Evolutionary conservation across 176 grass and related monocot genomes (phyloP).

Genomic region (Aegilops longissima): DNA sequence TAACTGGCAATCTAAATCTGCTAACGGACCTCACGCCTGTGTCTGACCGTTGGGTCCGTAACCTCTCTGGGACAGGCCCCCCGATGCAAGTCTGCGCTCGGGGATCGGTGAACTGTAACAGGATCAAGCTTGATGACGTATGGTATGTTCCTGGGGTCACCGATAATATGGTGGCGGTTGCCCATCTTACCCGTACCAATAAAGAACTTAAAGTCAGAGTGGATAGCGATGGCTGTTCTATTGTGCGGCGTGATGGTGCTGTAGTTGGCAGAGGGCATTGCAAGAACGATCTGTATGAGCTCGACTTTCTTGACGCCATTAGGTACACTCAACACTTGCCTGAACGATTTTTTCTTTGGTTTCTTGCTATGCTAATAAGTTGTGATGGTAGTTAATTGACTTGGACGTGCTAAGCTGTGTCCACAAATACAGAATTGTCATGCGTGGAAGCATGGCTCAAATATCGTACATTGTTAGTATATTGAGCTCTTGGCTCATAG

Average conservation of each 20-base stretch:
- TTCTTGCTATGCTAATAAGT: neutral
- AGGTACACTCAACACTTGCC: neutral
- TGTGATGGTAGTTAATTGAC: neutral
- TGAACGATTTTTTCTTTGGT: neutral
- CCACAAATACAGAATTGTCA: neutral
- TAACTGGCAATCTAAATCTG: conserved; percentile 18
- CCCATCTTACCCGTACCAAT: neutral
- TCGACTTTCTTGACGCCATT: neutral
- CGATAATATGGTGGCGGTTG: neutral
- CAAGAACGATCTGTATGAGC: neutral
- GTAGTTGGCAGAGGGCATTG: neutral
- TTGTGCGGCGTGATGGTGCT: neutral
- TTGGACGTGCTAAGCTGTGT: neutral
- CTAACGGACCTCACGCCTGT: conserved; percentile 10
- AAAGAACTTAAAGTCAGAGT: neutral
- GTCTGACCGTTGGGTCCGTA: neutral
- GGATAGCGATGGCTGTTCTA: neutral
- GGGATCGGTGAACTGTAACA: neutral
- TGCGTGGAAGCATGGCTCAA: neutral
- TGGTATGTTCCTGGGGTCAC: conserved; percentile 12
- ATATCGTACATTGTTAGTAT: neutral
- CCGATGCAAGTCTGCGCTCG: conserved; percentile 17
- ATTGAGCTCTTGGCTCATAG: neutral
- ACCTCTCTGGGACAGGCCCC: neutral
- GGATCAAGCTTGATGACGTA: neutral